Evolutionary conservation across 2,329 filamentous ascomycete species (phyloP).

Genomic region (Ophiostoma novo-ulmi): DNA sequence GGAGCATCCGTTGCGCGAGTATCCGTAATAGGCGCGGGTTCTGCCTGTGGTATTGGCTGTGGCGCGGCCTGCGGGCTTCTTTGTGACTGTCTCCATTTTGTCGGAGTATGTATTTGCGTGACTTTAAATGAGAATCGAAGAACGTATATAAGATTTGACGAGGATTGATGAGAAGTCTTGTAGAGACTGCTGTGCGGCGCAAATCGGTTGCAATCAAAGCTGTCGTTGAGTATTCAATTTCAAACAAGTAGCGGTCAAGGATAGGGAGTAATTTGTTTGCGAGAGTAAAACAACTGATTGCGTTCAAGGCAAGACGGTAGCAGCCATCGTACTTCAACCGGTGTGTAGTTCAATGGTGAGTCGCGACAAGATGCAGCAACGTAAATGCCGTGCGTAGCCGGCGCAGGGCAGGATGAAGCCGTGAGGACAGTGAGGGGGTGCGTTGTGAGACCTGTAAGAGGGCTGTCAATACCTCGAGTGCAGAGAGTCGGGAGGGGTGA

Average conservation of each 20-base stretch:
- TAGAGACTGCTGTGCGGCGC: background rate
- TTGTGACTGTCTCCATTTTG: constrained; percentile 16
- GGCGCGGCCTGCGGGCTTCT: constrained; percentile 13
- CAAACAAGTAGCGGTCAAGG: background rate
- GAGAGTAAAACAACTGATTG: background rate
- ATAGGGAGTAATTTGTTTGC: background rate
- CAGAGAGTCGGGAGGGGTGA: background rate
- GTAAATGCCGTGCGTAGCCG: constrained; percentile 3
- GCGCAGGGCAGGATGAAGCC: background rate
- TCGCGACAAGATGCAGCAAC: background rate
- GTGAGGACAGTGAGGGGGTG: background rate
- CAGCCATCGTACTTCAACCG: background rate
- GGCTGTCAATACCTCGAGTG: background rate
- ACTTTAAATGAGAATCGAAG: background rate
- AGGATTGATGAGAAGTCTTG: background rate
- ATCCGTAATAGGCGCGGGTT: constrained; percentile 25
- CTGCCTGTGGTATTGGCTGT: constrained; percentile 18
- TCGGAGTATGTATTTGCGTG: background rate
- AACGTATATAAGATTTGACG: background rate
- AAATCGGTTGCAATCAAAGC: background rate
- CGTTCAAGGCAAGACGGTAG: background rate
- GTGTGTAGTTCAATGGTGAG: background rate
- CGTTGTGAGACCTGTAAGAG: background rate
- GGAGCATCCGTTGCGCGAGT: constrained; percentile 28
- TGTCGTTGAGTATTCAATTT: background rate